Base-by-base conservation (phyloP, 768 basidiomycete species). In the Gloeostereum incarnatum region DNA sequence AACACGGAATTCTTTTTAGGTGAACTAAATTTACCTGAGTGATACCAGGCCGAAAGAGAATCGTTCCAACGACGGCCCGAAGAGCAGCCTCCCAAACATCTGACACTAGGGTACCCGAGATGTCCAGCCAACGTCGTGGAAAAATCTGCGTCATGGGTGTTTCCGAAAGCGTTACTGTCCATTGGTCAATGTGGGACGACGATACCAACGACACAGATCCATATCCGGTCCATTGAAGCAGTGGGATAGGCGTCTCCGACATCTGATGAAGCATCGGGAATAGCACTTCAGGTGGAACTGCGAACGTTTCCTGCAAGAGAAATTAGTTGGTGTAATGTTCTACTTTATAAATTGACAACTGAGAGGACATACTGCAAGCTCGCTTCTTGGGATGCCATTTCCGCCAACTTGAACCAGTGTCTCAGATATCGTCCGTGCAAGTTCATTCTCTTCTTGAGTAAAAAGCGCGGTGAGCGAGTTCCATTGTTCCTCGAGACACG, bases 121-220 rank as follows among this genome's bases (percentile, higher is more conserved):
- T 71, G 52, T 86, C 81, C 27, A 85, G 57, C 87, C 86, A 89
- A 13, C 86, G 74, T 23, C 85, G 68, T 29, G 87, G 86, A 38
- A 77, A 68, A 11, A 77, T 45, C 45, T 71, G 59, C 32, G 53
- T 59, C 27, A 65, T 52, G 6, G 59, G 73, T 34, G 55, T 52
- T 45, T 67, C 58, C n/a, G 66, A 72, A 22, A 73, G 58, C 8
- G 59, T 51, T 25, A 83, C 74, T 2, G 72, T 68, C 83, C 81
- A 85, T 17, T 63, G 46, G 31, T 53, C 55, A 33, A 73, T 50
- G 46, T 70, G 66, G 14, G 62, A 59, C 0, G 75, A 68, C 2
- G 75, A 70, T 11, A 87, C 74, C 25, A 88, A 51, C 4, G 71
- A 61, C 19, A 75, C 54, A 10, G 60, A 51, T 11, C 47, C n/a